phyloP scores from a whole-genome alignment of 2,329 filamentous ascomycete genomes.

The Alternaria ethzedia region DNA sequence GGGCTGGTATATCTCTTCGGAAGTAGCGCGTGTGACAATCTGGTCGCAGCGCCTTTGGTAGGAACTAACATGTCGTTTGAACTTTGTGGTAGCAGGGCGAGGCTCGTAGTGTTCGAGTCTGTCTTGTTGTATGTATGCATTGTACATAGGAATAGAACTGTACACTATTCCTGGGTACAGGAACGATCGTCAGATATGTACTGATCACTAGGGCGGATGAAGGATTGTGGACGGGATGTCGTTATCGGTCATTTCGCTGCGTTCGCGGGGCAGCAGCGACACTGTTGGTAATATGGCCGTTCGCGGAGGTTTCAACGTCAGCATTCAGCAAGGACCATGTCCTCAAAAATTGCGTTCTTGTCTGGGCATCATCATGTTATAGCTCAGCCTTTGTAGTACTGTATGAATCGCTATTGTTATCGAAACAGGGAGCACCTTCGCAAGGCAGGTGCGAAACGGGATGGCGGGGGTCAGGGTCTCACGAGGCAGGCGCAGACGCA shows the following conservation, averaged over 20 bases:
- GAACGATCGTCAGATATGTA: not conserved
- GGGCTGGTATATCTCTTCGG: not conserved
- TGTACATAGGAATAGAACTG: not conserved
- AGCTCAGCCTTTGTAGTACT: not conserved
- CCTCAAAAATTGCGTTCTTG: not conserved
- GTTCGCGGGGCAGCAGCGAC: not conserved
- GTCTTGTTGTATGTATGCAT: not conserved
- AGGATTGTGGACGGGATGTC: not conserved
- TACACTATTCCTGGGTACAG: not conserved
- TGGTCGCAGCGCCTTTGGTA: not conserved
- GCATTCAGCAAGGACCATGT: not conserved
- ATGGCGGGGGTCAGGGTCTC: constrained; percentile 9
- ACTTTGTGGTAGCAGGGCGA: not conserved
- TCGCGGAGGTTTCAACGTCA: not conserved
- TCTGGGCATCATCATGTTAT: not conserved
- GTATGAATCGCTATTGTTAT: not conserved
- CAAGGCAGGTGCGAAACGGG: constrained; percentile 6
- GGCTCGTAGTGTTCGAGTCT: not conserved
- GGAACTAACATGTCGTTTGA: not conserved
- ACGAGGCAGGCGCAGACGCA: constrained; percentile 7
- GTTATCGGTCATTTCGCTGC: not conserved
- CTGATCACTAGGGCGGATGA: not conserved
- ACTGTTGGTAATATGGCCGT: not conserved
- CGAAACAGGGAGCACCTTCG: not conserved
- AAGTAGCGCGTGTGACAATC: not conserved